Percentiles rank a stretch among this genome's conserved stretches.
These are phyloP conservation scores for Solanum hybrid DNA, from an alignment of 305 asterid genomes.

Conservation along the genomic window DNA sequence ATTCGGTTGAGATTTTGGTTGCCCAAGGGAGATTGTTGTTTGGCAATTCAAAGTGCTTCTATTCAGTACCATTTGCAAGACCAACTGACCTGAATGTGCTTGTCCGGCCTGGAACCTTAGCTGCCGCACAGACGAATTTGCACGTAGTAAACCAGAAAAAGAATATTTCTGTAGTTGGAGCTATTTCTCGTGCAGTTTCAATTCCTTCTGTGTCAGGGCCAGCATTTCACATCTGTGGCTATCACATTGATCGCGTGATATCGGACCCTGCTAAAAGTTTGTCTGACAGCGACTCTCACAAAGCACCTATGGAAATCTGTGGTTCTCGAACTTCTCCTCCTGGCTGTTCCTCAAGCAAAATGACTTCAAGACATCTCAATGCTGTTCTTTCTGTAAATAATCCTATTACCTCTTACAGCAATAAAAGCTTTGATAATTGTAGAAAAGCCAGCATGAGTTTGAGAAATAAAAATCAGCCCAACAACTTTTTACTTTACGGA, in stretches of 20 bases:
- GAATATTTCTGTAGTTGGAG: conserved; percentile 56
- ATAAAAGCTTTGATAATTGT: conserved; percentile 32
- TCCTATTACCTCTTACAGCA: conserved; percentile 29
- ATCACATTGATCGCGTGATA: conserved; percentile 45
- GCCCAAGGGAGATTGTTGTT: conserved; percentile 41
- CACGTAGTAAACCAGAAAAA: conserved; percentile 41
- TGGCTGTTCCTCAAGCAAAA: conserved; percentile 23
- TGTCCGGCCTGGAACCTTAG: conserved; percentile 55
- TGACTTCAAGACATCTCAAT: conserved; percentile 22
- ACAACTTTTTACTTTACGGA: conserved; percentile 52
- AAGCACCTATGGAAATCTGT: conserved; percentile 47
- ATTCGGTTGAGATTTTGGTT: conserved; percentile 41
- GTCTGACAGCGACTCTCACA: conserved; percentile 18
- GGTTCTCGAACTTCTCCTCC: conserved; percentile 30
- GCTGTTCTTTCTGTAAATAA: conserved; percentile 30
- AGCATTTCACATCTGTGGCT: conserved; percentile 58
- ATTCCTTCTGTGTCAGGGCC: conserved; percentile 73
- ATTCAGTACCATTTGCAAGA: conserved; percentile 29
- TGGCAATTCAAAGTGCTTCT: conserved; percentile 34
- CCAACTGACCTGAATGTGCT: conserved; percentile 35
- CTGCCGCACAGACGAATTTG: conserved; percentile 60
- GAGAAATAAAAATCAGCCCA: conserved; percentile 54
- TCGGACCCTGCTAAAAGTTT: conserved; percentile 28
- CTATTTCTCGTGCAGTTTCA: conserved; percentile 65
- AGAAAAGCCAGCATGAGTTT: conserved; percentile 57